Conservation (phyloP, 768 basidiomycete species). For the Termitomyces sp. region DNA sequence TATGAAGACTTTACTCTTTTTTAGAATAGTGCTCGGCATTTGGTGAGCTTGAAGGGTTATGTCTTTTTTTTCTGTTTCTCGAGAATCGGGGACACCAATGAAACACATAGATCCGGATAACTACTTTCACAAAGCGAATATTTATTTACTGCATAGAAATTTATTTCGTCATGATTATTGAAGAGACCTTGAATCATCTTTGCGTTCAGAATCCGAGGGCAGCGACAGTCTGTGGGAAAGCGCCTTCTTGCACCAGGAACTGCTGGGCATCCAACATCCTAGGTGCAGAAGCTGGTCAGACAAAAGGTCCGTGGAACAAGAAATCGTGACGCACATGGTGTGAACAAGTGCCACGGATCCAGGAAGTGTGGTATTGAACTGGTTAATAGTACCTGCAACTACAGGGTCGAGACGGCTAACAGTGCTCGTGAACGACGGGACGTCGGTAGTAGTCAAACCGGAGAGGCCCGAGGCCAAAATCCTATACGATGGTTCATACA, state of each 20-base stretch:
- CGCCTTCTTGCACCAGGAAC: slow-evolving; percentile 26
- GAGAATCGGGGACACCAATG: not conserved
- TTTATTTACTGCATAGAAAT: slow-evolving; percentile 2
- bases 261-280: slow-evolving; percentile 32
- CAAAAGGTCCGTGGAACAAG: no score
- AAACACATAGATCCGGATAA: not conserved
- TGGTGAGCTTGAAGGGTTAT: not conserved
- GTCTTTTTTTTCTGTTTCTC: not conserved
- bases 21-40: not conserved
- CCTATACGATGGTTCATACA: slow-evolving; percentile 13
- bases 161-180: not conserved
- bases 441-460: slow-evolving; percentile 19
- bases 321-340: slow-evolving; percentile 20
- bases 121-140: not conserved
- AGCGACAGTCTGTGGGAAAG: slow-evolving; percentile 26
- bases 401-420: slow-evolving; percentile 25
- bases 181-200: not conserved
- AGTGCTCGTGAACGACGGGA: slow-evolving; percentile 23
- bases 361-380: slow-evolving; percentile 28
- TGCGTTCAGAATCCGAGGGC: slow-evolving; percentile 25
- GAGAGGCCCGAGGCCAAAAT: slow-evolving; percentile 24
- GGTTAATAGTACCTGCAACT: slow-evolving; percentile 18
- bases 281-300: not conserved
- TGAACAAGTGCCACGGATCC: slow-evolving; percentile 21
- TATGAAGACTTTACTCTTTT: no score